A percentile compares a stretch with the other conserved stretches of the same genome.
These are phyloP conservation scores for Leccinum rimulosum DNA, from an alignment of 768 basidiomycete genomes.

Conservation along the genomic window DNA sequence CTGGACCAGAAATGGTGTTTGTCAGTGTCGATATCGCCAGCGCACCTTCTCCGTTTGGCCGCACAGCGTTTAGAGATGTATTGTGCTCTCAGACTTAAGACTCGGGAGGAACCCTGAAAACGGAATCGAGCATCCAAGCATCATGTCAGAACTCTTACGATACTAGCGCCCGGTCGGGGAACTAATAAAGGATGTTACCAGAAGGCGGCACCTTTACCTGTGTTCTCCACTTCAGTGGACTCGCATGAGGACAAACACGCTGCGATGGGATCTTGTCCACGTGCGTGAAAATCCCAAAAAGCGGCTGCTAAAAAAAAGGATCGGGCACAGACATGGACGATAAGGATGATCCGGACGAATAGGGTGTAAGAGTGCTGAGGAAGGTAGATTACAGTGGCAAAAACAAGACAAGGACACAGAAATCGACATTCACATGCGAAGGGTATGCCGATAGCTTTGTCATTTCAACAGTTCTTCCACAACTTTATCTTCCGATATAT, in stretches of 20 bases:
- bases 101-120: constrained; percentile 2
- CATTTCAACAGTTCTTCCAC: constrained; percentile 83
- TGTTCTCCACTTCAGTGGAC: constrained; percentile 2
- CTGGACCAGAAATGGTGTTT: constrained; percentile 5
- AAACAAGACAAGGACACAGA: constrained; percentile 24
- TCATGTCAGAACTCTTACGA: background rate
- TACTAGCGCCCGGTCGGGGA: background rate
- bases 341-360: constrained; percentile 17
- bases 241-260: constrained; percentile 6
- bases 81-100: background rate
- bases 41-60: constrained; percentile 3
- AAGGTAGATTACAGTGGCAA: constrained; percentile 27
- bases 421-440: constrained; percentile 21
- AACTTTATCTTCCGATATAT: constrained; percentile 78
- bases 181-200: background rate
- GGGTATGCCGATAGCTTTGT: constrained; percentile 28
- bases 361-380: constrained; percentile 13
- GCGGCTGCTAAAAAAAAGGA: constrained; percentile 1
- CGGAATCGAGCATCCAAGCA: background rate
- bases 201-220: background rate
- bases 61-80: constrained; percentile 12
- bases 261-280: constrained; percentile 8
- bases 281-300: constrained; percentile 6
- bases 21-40: constrained; percentile 3
- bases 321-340: constrained; percentile 8